Evolutionary conservation across 179 eudicot species (phyloP), one percentile per base, ranked within the genome.

Genomic region (Nepenthes alata): DNA sequence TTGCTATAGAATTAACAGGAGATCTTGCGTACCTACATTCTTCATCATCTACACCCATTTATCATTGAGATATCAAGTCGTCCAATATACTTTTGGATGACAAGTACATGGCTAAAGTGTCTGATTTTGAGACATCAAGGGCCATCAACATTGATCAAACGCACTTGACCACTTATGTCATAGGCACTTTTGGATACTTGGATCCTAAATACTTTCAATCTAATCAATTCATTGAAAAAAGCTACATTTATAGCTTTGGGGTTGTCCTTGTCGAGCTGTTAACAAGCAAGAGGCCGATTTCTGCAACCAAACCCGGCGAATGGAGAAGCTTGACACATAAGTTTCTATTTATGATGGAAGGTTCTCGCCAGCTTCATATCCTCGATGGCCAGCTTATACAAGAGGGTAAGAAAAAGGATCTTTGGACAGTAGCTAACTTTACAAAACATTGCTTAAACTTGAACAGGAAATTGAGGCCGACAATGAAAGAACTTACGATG

Each of bases 261-360:
- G 81, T 78, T 8, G 81, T 81, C 14, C 69, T 82, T 7, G 74
- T 77, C 2, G 82, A 79, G 63, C 78, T 79, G 4, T 13, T 79
- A 51, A 79, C 84, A 5, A 71, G 82, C 2, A 34, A 57, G 57
- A 79, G 65, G 62, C 69, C 78, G 2, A 54, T 82, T 11, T 59
- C 51, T 7, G 47, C 35, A 8, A 51, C 37, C 0, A 25, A 61
- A 54, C 16, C 74, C 1, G 63, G 53, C 1, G 59, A 67, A 39
- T 70, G 65, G 58, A 62, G 47, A 44, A 74, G 68, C 56, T 60
- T 82, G 55, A 77, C 64, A 2, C 55, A 62, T 1, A 37, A 61
- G 56, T 80, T 80, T 35, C 37, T 74, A 39, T 58, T 52, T 37
- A 11, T 36, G 3, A 58, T 75, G 62, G 73, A 75, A 41, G 57